phyloP scores from a whole-genome alignment of 768 basidiomycete species.

The Epithele typhae region DNA sequence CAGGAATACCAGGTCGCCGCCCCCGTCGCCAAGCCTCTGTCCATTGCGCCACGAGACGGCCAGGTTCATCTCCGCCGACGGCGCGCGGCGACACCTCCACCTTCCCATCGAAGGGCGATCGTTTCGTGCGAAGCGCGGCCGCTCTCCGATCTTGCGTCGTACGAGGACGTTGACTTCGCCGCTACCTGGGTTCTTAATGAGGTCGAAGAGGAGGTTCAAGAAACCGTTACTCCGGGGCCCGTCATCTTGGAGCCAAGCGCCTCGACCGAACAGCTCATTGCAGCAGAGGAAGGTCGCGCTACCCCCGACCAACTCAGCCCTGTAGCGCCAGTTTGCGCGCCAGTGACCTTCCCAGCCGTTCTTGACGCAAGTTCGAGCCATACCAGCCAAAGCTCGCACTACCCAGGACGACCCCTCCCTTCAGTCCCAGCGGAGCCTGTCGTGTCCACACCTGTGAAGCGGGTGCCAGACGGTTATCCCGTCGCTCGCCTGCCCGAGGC shows the following conservation, averaged over 20 bases:
- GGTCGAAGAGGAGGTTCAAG: no score
- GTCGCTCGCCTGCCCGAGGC: conserved; percentile 4
- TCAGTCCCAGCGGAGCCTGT: conserved; percentile 28
- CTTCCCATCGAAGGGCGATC: conserved; percentile 1
- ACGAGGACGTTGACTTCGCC: neutral
- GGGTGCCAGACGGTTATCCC: conserved; percentile 4
- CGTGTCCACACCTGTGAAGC: conserved; percentile 5
- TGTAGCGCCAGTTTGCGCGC: conserved; percentile 7
- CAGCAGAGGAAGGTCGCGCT: neutral
- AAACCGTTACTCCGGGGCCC: no score
- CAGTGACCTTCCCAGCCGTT: conserved; percentile 3
- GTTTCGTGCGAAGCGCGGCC: neutral
- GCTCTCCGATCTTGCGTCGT: no score
- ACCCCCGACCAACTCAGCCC: neutral
- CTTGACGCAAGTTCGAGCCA: no score
- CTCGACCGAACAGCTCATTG: conserved; percentile 11
- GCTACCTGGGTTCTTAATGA: no score
- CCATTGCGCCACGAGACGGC: neutral
- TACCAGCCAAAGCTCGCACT: no score
- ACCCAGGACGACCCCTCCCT: conserved; percentile 55
- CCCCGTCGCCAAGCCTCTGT: no score
- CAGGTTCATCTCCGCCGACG: neutral
- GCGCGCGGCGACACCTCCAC: conserved; percentile 5
- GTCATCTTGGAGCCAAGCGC: no score
- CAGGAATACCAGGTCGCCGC: no score